Evolutionary conservation across 345 rosid genomes (phyloP).

Genomic region (Pugionium cornutum): DNA sequence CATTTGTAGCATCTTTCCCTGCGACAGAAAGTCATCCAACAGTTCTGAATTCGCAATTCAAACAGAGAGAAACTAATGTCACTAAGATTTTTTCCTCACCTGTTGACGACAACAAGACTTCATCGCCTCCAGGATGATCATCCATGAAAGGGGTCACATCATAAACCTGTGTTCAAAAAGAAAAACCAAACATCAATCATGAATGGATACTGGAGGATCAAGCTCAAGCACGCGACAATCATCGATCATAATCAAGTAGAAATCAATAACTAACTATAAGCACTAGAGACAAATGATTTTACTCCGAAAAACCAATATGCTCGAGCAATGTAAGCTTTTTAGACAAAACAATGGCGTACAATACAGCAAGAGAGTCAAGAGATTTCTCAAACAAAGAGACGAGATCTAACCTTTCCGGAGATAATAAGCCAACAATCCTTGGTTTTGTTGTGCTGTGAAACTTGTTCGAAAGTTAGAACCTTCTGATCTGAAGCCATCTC

Average conservation of each 20-base stretch:
- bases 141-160: constrained; percentile 97
- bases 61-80: not conserved
- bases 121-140: constrained; percentile 99
- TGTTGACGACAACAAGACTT: constrained; percentile 88
- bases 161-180: constrained; percentile 59
- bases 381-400: not conserved
- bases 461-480: constrained; percentile 66
- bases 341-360: constrained; percentile 6
- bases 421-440: constrained; percentile 96
- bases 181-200: constrained; percentile 10
- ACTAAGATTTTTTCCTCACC: constrained; percentile 41
- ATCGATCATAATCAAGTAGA: not conserved
- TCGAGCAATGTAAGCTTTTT: not conserved
- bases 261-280: not conserved
- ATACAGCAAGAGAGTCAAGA: not conserved
- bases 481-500: constrained; percentile 74
- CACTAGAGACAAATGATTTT: not conserved
- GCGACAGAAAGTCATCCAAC: not conserved
- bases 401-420: constrained; percentile 79
- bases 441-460: constrained; percentile 68
- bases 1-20: constrained; percentile 94
- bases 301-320: not conserved
- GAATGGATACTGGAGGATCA: not conserved
- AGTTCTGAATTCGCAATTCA: not conserved
- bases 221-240: not conserved